These are phyloP conservation scores for Hymenoscyphus repandus DNA, from an alignment of 2,329 filamentous ascomycete genomes.

Conservation along the genomic window DNA sequence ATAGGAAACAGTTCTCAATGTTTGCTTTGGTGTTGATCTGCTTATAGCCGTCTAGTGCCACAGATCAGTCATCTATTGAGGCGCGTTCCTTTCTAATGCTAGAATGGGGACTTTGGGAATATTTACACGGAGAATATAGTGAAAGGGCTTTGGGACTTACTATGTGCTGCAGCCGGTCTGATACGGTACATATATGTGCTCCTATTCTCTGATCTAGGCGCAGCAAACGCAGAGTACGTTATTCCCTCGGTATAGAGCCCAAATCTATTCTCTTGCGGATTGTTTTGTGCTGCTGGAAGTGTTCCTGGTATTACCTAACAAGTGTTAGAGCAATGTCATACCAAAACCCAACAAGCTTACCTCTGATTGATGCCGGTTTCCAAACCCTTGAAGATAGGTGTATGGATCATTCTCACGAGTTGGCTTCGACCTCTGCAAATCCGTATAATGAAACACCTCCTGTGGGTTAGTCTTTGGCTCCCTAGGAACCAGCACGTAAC, in stretches of 20 bases:
- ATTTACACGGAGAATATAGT: neutral
- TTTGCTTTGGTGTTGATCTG: conserved; percentile 46
- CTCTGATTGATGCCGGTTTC: conserved; percentile 41
- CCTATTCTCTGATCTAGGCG: conserved; percentile 37
- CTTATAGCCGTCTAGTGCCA: conserved; percentile 43
- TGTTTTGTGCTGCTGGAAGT: conserved; percentile 38
- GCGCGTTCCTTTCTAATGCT: conserved; percentile 44
- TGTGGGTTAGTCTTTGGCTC: conserved; percentile 36
- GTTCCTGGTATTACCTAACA: conserved; percentile 35
- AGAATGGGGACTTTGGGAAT: neutral
- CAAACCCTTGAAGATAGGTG: conserved; percentile 50
- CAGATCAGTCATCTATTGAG: conserved; percentile 42
- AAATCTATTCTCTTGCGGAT: conserved; percentile 37
- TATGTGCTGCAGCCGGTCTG: conserved; percentile 38
- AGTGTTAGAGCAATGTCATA: too few relatives aligned
- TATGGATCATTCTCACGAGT: conserved; percentile 49
- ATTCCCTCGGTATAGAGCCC: conserved; percentile 42
- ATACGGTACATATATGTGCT: conserved; percentile 41
- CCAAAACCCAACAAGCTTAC: conserved; percentile 1
- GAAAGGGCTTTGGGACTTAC: conserved; percentile 17
- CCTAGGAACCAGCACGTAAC: conserved; percentile 13
- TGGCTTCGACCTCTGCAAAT: conserved; percentile 51
- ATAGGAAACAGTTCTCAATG: conserved; percentile 66
- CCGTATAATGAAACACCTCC: conserved; percentile 50
- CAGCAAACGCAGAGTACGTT: conserved; percentile 39